Conservation (phyloP, 75 land plant genomes). For the Picea glauca region DNA sequence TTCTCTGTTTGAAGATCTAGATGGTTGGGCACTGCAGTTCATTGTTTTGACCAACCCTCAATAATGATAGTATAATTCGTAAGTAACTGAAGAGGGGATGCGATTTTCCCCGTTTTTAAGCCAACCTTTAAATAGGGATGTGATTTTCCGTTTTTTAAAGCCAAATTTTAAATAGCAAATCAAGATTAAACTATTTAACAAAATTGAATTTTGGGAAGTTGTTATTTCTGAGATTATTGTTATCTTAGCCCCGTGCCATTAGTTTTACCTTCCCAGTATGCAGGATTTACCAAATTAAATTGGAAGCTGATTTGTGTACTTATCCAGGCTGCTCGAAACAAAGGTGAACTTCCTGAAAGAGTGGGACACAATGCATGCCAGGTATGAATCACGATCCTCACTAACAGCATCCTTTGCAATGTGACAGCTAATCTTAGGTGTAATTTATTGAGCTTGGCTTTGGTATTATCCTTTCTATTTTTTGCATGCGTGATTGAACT, state of each 20-base stretch:
- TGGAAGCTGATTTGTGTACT: neutral
- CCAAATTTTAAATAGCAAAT: no score
- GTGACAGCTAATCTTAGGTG: no score
- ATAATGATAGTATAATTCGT: neutral
- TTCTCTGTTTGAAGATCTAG: neutral
- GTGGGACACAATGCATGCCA: constrained; percentile 46
- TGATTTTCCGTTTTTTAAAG: no score
- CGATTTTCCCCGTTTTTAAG: no score
- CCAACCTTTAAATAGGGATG: no score
- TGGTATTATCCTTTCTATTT: neutral
- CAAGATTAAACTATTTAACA: neutral
- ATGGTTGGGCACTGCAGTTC: constrained; percentile 15
- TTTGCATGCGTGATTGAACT: neutral
- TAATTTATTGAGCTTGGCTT: neutral
- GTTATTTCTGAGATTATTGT: neutral
- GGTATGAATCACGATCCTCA: constrained; percentile 15
- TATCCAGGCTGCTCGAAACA: constrained; percentile 15
- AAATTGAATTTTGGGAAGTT: neutral
- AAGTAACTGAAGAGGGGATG: no score
- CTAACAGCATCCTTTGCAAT: no score
- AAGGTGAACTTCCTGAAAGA: constrained; percentile 44
- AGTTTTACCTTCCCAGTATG: neutral
- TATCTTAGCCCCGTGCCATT: neutral
- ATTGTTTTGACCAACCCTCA: neutral
- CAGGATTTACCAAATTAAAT: neutral